phyloP scores from a whole-genome alignment of 176 grass and related monocot genomes.

The Guadua angustifolia region DNA sequence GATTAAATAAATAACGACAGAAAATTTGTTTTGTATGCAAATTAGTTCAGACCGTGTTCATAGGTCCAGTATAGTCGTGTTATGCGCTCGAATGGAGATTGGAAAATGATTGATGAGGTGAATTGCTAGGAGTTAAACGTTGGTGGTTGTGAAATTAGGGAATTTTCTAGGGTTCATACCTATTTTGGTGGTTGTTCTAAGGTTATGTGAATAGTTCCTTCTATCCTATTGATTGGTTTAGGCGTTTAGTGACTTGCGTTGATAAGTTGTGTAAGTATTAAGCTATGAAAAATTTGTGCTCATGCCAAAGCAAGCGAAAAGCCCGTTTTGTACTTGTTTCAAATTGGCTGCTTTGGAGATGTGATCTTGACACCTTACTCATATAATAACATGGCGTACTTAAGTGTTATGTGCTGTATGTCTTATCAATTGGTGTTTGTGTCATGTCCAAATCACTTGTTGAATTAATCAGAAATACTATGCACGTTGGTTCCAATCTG shows the following conservation, averaged over 20 bases:
- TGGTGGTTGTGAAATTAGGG: not conserved
- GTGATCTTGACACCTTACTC: not conserved
- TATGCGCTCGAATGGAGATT: not conserved
- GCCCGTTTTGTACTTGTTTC: not conserved
- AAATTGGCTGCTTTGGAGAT: not conserved
- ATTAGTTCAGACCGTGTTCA: not conserved
- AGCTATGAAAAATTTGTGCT: not conserved
- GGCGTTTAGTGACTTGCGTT: not conserved
- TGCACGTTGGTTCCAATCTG: not conserved
- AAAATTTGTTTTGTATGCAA: not conserved
- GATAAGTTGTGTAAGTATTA: not conserved
- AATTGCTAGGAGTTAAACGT: not conserved
- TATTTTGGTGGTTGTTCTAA: not conserved
- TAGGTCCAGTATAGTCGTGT: not conserved
- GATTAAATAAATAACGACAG: conserved; percentile 13
- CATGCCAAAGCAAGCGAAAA: not conserved
- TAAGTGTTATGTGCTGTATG: not conserved
- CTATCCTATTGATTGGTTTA: conserved; percentile 19
- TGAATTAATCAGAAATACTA: not conserved
- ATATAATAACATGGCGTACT: not conserved
- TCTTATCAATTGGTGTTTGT: not conserved
- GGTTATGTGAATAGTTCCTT: not conserved
- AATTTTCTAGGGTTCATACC: not conserved
- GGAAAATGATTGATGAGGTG: not conserved
- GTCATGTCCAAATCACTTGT: not conserved